These are phyloP conservation scores for Nakaseomyces kungkrabaensis DNA, from an alignment of 1,139 yeast genomes.

Conservation along the genomic window DNA sequence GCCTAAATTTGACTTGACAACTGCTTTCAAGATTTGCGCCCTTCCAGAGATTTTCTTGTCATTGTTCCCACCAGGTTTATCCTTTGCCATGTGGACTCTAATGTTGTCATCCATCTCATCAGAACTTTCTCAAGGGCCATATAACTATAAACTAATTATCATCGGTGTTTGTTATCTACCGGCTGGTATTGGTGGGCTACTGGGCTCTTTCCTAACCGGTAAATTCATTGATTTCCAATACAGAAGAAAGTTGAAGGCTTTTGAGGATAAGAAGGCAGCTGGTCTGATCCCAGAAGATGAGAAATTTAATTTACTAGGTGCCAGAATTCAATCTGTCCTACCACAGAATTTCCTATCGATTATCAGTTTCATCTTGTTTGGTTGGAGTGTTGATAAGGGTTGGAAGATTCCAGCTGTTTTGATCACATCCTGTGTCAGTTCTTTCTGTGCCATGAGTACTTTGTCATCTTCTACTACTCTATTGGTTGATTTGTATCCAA, in stretches of 20 bases:
- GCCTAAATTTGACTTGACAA: slow-evolving; percentile 36
- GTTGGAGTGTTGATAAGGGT: slow-evolving; percentile 55
- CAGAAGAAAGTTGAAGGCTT: slow-evolving; percentile 19
- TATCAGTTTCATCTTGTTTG: slow-evolving; percentile 42
- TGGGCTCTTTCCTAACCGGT: slow-evolving; percentile 44
- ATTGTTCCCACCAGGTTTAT: slow-evolving; percentile 50
- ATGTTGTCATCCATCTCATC: slow-evolving; percentile 56
- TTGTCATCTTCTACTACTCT: slow-evolving; percentile 45
- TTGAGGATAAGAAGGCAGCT: slow-evolving; percentile 19
- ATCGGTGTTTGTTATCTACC: slow-evolving; percentile 59
- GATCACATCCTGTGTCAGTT: slow-evolving; percentile 43
- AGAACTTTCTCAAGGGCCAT: slow-evolving; percentile 36
- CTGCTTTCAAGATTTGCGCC: slow-evolving; percentile 32
- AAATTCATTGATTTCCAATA: slow-evolving; percentile 39
- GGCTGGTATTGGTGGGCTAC: slow-evolving; percentile 46
- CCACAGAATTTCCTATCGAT: slow-evolving; percentile 34
- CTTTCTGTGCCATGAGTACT: slow-evolving; percentile 45
- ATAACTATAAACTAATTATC: slow-evolving; percentile 42
- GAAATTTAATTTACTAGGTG: slow-evolving; percentile 37
- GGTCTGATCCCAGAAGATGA: slow-evolving; percentile 19
- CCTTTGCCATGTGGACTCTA: slow-evolving; percentile 63
- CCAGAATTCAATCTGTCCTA: slow-evolving; percentile 36
- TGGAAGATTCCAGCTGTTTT: slow-evolving; percentile 46
- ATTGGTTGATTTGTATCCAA: slow-evolving; percentile 52
- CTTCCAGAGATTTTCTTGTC: slow-evolving; percentile 32